Conservation (phyloP, 2,329 filamentous ascomycete genomes). For the Lachnellula occidentalis region DNA sequence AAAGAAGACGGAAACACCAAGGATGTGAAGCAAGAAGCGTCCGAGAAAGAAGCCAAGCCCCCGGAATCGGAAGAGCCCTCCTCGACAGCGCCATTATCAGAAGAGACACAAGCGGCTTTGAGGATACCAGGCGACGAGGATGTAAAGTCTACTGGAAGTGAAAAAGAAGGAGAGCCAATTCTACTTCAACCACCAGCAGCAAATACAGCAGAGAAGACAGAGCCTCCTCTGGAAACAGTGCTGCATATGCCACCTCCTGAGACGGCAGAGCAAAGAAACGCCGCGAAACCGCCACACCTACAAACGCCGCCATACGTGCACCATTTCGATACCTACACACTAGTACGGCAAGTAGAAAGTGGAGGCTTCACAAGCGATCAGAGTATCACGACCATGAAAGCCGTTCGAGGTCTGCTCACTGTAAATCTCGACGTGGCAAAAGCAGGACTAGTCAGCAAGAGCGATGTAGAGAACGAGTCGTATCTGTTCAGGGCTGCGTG, state of each 20-base stretch:
- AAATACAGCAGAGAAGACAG: slow-evolving; percentile 24
- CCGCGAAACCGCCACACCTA: slow-evolving; percentile 58
- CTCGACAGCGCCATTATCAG: slow-evolving; percentile 20
- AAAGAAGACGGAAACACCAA: slow-evolving; percentile 9
- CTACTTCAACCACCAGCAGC: slow-evolving; percentile 29
- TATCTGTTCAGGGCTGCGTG: slow-evolving; percentile 94
- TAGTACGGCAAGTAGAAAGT: slow-evolving; percentile 72
- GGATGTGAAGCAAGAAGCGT: slow-evolving; percentile 4
- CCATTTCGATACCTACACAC: slow-evolving; percentile 90
- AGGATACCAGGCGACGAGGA: slow-evolving; percentile 21
- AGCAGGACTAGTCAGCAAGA: slow-evolving; percentile 77
- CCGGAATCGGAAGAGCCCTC: slow-evolving; percentile 6
- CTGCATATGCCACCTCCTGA: slow-evolving; percentile 42
- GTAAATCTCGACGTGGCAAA: slow-evolving; percentile 78
- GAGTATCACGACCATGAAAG: slow-evolving; percentile 87
- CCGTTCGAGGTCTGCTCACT: slow-evolving; percentile 69
- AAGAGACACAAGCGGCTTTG: slow-evolving; percentile 24
- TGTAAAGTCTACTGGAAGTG: neutral
- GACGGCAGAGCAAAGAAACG: slow-evolving; percentile 30
- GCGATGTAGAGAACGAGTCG: slow-evolving; percentile 87
- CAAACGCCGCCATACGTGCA: slow-evolving; percentile 78
- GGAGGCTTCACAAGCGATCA: slow-evolving; percentile 70
- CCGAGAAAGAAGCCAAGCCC: slow-evolving; percentile 2
- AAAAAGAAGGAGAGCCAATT: slow-evolving; percentile 1
- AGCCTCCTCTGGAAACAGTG: slow-evolving; percentile 46